Conservation (phyloP, 352 stramenopile genomes). For the Phytopythium chamaehyphon region DNA sequence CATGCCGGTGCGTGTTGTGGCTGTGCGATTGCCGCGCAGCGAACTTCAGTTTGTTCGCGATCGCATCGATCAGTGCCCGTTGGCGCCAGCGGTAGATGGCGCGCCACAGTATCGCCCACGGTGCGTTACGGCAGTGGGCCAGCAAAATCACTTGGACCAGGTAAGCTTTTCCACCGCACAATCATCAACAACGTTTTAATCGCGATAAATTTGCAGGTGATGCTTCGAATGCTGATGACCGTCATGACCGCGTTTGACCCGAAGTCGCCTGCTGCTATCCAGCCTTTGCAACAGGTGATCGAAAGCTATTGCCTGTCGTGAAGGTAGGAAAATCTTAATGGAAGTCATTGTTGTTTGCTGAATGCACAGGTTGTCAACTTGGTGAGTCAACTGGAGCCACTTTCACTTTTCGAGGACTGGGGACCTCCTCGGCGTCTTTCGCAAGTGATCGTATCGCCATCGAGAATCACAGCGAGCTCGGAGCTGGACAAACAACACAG, state of each 20-base stretch:
- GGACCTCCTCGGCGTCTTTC: slow-evolving; percentile 60
- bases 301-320: neutral
- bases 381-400: slow-evolving; percentile 54
- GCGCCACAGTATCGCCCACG: slow-evolving; percentile 65
- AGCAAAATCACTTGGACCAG: slow-evolving; percentile 82
- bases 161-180: too few relatives aligned
- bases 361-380: slow-evolving; percentile 48
- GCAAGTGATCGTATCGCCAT: slow-evolving; percentile 28
- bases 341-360: slow-evolving; percentile 2
- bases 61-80: slow-evolving; percentile 67
- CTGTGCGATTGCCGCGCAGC: slow-evolving; percentile 78
- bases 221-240: slow-evolving; percentile 52
- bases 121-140: slow-evolving; percentile 35
- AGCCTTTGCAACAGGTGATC: slow-evolving; percentile 65
- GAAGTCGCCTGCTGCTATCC: slow-evolving; percentile 29
- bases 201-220: too few relatives aligned
- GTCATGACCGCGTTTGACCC: slow-evolving; percentile 63
- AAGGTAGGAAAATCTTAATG: neutral
- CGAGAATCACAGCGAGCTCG: slow-evolving; percentile 54
- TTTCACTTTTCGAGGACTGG: slow-evolving; percentile 79
- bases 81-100: slow-evolving; percentile 44
- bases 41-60: slow-evolving; percentile 86
- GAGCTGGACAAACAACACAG: slow-evolving; percentile 52
- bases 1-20: slow-evolving; percentile 69
- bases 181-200: too few relatives aligned